These are phyloP conservation scores for Aspergillus kassunensis DNA, from an alignment of 495 filamentous ascomycete genomes.

Conservation along the genomic window DNA sequence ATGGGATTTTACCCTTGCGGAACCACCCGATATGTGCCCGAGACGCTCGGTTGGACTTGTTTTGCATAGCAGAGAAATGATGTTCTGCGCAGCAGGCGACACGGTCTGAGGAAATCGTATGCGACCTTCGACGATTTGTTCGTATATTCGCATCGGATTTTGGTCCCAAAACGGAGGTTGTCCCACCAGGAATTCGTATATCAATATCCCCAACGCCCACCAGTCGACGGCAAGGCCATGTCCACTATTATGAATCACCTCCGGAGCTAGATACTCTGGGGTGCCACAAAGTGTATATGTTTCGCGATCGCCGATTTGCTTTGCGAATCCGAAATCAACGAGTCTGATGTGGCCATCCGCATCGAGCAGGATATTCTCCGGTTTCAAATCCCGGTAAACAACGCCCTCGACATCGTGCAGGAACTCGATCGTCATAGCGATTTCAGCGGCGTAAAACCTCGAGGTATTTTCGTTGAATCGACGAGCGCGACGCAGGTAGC, in stretches of 20 bases:
- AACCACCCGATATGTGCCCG: slow-evolving; percentile 83
- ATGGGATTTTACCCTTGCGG: slow-evolving; percentile 76
- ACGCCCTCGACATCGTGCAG: slow-evolving; percentile 80
- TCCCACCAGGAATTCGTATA: slow-evolving; percentile 93
- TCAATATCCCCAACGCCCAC: slow-evolving; percentile 96
- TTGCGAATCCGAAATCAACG: slow-evolving; percentile 98
- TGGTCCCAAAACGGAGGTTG: slow-evolving; percentile 97
- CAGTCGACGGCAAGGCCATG: slow-evolving; percentile 97
- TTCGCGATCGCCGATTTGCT: slow-evolving; percentile 58
- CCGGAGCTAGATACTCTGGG: slow-evolving; percentile 92
- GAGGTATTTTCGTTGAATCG: slow-evolving; percentile 83
- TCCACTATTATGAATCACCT: slow-evolving; percentile 93
- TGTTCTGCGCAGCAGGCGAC: slow-evolving; percentile 71
- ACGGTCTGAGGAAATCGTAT: slow-evolving; percentile 47
- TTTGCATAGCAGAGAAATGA: slow-evolving; percentile 82
- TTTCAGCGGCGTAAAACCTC: slow-evolving; percentile 94
- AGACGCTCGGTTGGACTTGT: slow-evolving; percentile 83
- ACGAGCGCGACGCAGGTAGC: slow-evolving; percentile 78
- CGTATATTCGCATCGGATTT: slow-evolving; percentile 95
- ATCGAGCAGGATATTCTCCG: slow-evolving; percentile 92
- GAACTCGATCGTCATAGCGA: slow-evolving; percentile 86
- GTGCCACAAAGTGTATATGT: slow-evolving; percentile 97
- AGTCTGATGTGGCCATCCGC: slow-evolving; percentile 90
- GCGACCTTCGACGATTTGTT: slow-evolving; percentile 50
- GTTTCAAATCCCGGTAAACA: slow-evolving; percentile 93